Base-by-base conservation (phyloP, 352 stramenopile species). In the Elongisporangium senticosum region DNA sequence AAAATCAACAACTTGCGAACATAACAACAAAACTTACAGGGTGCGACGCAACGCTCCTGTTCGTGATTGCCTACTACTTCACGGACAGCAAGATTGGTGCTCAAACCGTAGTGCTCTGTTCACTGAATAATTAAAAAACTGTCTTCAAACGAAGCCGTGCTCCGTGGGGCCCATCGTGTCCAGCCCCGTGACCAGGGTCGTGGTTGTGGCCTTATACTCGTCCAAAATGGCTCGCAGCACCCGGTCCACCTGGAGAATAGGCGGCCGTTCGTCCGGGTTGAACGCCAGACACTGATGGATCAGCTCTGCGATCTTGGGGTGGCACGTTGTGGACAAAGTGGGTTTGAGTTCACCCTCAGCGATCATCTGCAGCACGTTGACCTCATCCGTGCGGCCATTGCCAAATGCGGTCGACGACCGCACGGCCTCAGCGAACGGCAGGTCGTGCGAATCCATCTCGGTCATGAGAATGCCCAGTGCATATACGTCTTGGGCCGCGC, bases 311-410 rank as follows among this genome's bases (percentile, higher is more conserved):
- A 92, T 79, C 22, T 51, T 69, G 8, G 74, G 70, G 2, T 72
- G 76, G 49, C 82, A 92, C 39, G 59, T 61, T 1, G 58, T 39
- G 0, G 82, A 89, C 20, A 92, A 59, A 11, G 75, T 84, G 13
- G 77, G 82, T 4, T 69, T 76, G 19, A 90, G 53, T 33, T 75
- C 72, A 8, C 82, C 82, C 40, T 72, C 78, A 4, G 77, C 75
- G 61, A 92, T 88, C n/a, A 84, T 58, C 59, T 88, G 75, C 48
- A 88, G 58, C 33, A 90, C 77, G 55, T 86, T 74, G 15, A 75
- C 77, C 61, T 87, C 79, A 0, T 74, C 74, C 2, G 33, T 43
- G 33, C 8, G 33, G 8, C 33, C 33, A 17, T 43, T 43, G 11
- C 33, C 33, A 43, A 17, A 43, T 17, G 33, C 33, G 19, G 87